Evolutionary conservation across 2,329 filamentous ascomycete genomes (phyloP), one percentile per base, ranked within the genome.

Genomic region (Exophiala phaeomuriformis): DNA sequence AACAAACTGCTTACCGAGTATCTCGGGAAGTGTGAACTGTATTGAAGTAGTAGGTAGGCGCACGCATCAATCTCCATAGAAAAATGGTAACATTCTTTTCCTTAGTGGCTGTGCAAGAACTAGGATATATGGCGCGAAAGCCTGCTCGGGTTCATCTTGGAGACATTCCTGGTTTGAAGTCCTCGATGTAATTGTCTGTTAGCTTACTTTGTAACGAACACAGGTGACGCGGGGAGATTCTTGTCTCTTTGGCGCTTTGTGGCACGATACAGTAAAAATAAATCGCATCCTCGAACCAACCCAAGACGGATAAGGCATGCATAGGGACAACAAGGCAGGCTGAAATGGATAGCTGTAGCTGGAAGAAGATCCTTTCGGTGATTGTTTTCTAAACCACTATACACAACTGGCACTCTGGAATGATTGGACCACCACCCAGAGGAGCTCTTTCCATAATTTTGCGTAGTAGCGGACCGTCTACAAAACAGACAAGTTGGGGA

Each of bases 401-500:
- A 62, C 60, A 62, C 52, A 55, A 46, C 50, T 55, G 43, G 27
- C 10, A 27, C 28, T n/a, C 31, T 49, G 30, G 19, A 41, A 36
- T 52, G 37, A 19, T 42, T 49, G 41, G 47, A 35, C 28, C 42
- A 47, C 33, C 30, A 32, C 19, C 19, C 19, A 19, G 19, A 19
- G n/a, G 31, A 43, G 27, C 35, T 40, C 32, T 46, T 28, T 12
- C 37, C 36, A 29, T 29, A 19, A 19, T 2, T 36, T 7, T 39
- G 30, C 36, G 33, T 33, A 43, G 3, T 12, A 19, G 19, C 19
- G 47, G 0, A n/a, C 35, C 36, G 71, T 81, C 83, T 95, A 98
- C 73, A 97, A 80, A 66, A 95, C 77, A 67, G 93, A 91, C 67
- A 97, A 84, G 73, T 97, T 90, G 79, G 93, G 93, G 76, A 97